These are phyloP conservation scores for Rhodotorula babjevae DNA, from an alignment of 768 basidiomycete genomes.

Conservation along the genomic window DNA sequence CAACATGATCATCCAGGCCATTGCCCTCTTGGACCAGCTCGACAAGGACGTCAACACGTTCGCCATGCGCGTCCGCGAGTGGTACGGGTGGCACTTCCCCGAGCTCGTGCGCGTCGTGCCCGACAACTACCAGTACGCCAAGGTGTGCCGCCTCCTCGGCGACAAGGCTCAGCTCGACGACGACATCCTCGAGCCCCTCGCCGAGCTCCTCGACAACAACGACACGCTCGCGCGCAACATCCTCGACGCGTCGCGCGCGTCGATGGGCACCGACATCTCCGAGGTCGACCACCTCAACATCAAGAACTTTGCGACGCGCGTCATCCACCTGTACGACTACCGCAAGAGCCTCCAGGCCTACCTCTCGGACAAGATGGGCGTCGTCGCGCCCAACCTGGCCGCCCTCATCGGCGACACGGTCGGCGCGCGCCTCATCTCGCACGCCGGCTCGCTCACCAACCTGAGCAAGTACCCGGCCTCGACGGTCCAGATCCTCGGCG, in stretches of 20 bases:
- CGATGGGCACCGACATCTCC: constrained; percentile 86
- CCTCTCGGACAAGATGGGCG: constrained; percentile 93
- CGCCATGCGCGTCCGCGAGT: constrained; percentile 95
- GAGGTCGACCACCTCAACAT: constrained; percentile 97
- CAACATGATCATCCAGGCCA: constrained; percentile 99
- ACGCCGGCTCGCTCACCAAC: constrained; percentile 93
- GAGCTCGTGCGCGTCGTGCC: constrained; percentile 89
- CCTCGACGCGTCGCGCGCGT: constrained; percentile 85
- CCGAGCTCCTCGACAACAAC: constrained; percentile 76
- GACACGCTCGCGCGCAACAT: constrained; percentile 82
- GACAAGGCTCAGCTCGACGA: constrained; percentile 76
- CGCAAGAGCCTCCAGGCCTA: constrained; percentile 83
- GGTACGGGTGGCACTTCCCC: constrained; percentile 99
- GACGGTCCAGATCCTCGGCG: constrained; percentile 95
- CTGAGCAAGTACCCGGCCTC: constrained; percentile 96
- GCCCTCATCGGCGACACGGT: constrained; percentile 73
- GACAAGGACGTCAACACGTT: constrained; percentile 99
- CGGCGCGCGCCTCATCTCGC: constrained; percentile 70
- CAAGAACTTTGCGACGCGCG: constrained; percentile 78
- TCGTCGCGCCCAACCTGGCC: constrained; percentile 91
- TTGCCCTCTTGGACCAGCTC: constrained; percentile 91
- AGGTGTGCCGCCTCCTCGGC: constrained; percentile 75
- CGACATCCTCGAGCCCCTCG: constrained; percentile 71
- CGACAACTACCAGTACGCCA: constrained; percentile 92
- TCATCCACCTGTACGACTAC: constrained; percentile 88